A percentile compares a stretch with the other conserved stretches of the same genome.
phyloP scores from a whole-genome alignment of 768 basidiomycete genomes.

The Scleroderma bovista region DNA sequence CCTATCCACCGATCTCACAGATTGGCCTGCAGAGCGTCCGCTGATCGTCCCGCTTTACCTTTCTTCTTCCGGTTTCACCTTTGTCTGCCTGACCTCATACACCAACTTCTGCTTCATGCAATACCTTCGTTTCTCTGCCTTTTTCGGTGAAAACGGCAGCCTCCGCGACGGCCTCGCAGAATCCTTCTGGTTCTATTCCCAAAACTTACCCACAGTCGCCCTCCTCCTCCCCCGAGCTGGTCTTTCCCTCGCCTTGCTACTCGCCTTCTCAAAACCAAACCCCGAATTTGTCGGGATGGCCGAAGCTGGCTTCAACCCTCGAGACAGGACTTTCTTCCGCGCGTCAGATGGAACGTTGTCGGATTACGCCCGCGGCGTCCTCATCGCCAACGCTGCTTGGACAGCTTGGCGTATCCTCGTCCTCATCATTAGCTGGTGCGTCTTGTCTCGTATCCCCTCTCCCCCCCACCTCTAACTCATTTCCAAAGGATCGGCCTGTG shows the following conservation, averaged over 20 bases:
- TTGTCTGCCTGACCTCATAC: constrained; percentile 74
- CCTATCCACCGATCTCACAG: constrained; percentile 11
- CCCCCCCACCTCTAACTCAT: neutral
- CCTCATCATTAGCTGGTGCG: constrained; percentile 63
- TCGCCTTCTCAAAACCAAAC: constrained; percentile 52
- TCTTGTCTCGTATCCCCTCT: neutral
- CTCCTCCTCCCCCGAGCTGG: constrained; percentile 83
- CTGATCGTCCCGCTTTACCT: constrained; percentile 78
- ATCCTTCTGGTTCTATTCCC: constrained; percentile 76
- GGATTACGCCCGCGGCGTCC: constrained; percentile 69
- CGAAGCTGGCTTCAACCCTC: constrained; percentile 41
- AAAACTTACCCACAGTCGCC: constrained; percentile 77
- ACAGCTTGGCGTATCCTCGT: constrained; percentile 70
- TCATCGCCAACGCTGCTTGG: constrained; percentile 79
- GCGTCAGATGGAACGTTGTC: constrained; percentile 60
- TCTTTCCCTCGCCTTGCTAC: constrained; percentile 64
- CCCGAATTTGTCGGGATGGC: constrained; percentile 42
- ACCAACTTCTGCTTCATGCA: constrained; percentile 81
- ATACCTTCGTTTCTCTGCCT: constrained; percentile 70
- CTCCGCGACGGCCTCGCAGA: constrained; percentile 67
- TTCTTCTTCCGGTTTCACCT: constrained; percentile 71
- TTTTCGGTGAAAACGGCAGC: constrained; percentile 46
- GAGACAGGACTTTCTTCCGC: constrained; percentile 76
- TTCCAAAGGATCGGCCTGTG: constrained; percentile 65
- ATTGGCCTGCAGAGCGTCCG: constrained; percentile 63